A percentile compares a stretch with the other conserved stretches of the same genome.
Evolutionary conservation across 345 rosid genomes (phyloP).

Genomic region (Eucalyptus microcorys): DNA sequence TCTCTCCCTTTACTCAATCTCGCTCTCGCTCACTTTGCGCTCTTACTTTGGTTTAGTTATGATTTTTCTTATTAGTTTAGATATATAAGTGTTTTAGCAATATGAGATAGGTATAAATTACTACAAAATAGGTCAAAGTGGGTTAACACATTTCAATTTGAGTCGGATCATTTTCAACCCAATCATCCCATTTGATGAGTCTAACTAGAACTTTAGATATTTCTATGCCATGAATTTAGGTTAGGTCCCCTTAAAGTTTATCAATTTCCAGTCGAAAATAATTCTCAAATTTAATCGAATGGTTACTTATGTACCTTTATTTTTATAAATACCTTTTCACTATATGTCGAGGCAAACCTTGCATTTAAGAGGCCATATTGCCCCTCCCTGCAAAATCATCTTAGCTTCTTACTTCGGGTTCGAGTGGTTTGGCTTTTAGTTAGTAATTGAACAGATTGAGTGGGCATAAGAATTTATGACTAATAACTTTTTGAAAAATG

Average conservation of each 20-base stretch:
- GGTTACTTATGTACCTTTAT: background rate
- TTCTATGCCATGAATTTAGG: background rate
- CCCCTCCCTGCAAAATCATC: background rate
- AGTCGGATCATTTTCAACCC: background rate
- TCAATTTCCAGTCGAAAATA: background rate
- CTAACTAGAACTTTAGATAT: background rate
- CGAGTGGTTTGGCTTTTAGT: background rate
- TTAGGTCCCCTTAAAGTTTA: background rate
- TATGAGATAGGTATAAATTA: too few relatives aligned
- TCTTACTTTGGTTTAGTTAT: background rate
- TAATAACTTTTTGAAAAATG: background rate
- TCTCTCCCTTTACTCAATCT: background rate
- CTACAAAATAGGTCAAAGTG: background rate
- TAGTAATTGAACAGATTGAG: background rate
- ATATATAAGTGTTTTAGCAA: background rate
- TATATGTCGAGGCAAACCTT: background rate
- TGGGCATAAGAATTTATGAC: background rate
- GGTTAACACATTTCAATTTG: background rate
- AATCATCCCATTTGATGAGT: background rate
- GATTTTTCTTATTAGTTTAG: background rate
- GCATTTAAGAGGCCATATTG: background rate
- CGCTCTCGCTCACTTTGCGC: rapidly evolving
- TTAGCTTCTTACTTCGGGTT: background rate
- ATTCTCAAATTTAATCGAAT: too few relatives aligned
- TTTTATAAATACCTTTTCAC: background rate